Percentiles rank a stretch among this genome's conserved stretches.
These are phyloP conservation scores for Globisporangium cylindrosporum DNA, from an alignment of 352 stramenopile species.

Conservation along the genomic window DNA sequence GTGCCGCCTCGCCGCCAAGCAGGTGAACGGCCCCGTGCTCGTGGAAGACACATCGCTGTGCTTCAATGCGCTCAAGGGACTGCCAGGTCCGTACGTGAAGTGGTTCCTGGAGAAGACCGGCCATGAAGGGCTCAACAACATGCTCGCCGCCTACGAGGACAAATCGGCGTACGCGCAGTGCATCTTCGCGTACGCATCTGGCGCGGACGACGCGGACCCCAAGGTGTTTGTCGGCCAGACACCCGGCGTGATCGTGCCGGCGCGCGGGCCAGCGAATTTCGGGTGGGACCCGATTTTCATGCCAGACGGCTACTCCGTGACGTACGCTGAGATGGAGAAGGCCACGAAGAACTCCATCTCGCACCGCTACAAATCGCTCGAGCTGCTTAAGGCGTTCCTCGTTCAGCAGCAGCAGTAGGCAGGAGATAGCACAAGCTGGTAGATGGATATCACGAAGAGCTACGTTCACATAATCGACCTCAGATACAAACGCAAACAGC, in stretches of 20 bases:
- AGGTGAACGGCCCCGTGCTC: slow-evolving; percentile 89
- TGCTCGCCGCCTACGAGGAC: slow-evolving; percentile 93
- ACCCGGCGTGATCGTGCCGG: slow-evolving; percentile 91
- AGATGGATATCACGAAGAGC: neutral
- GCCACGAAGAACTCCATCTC: slow-evolving; percentile 89
- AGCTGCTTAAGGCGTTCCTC: slow-evolving; percentile 54
- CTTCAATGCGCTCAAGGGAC: slow-evolving; percentile 93
- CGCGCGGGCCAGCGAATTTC: slow-evolving; percentile 82
- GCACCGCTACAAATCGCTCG: slow-evolving; percentile 84
- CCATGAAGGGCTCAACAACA: slow-evolving; percentile 92
- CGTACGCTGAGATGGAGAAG: slow-evolving; percentile 92
- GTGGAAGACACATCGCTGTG: slow-evolving; percentile 97
- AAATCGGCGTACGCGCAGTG: slow-evolving; percentile 96
- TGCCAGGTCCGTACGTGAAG: slow-evolving; percentile 98
- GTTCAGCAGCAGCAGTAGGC: slow-evolving; percentile 6
- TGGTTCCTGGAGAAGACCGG: slow-evolving; percentile 97
- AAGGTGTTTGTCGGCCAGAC: slow-evolving; percentile 93
- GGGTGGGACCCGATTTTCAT: slow-evolving; percentile 92
- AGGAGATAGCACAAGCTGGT: neutral
- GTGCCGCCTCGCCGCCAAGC: slow-evolving; percentile 86
- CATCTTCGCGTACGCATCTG: slow-evolving; percentile 92
- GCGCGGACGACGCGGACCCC: slow-evolving; percentile 62
- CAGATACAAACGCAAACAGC: neutral
- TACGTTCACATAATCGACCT: neutral
- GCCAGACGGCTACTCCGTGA: slow-evolving; percentile 75